Evolutionary conservation across 2,329 filamentous ascomycete genomes (phyloP).

Genomic region (Colletotrichum sp.): DNA sequence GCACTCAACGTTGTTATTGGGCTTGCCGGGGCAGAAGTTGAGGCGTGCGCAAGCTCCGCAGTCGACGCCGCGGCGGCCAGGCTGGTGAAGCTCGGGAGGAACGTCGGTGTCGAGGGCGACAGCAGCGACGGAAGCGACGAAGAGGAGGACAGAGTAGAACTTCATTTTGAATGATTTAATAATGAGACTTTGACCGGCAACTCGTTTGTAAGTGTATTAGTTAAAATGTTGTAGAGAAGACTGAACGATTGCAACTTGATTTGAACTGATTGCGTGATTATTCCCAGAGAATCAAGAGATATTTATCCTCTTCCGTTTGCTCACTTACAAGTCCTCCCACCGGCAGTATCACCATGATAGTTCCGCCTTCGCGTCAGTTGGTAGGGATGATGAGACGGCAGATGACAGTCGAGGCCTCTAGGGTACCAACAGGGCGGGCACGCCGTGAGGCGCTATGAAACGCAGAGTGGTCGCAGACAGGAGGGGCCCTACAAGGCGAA

Average conservation of each 20-base stretch:
- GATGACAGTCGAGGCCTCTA: background rate
- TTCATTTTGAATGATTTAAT: constrained; percentile 1
- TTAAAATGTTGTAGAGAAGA: background rate
- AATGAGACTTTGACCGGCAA: background rate
- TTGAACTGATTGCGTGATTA: background rate
- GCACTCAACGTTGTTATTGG: constrained; percentile 11
- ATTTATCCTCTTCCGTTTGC: background rate
- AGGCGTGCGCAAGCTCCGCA: constrained; percentile 2
- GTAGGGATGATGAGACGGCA: background rate
- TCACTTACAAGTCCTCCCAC: background rate
- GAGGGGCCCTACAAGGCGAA: background rate
- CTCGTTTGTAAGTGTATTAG: background rate
- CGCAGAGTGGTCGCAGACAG: background rate
- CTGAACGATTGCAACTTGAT: background rate
- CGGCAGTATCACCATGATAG: background rate
- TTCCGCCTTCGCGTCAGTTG: background rate
- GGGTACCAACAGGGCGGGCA: background rate
- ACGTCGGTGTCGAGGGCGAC: constrained; percentile 7
- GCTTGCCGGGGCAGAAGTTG: constrained; percentile 12
- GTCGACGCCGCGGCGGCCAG: constrained; percentile 8
- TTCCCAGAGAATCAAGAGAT: background rate
- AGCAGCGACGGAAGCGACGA: constrained; percentile 7
- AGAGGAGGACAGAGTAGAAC: constrained; percentile 1
- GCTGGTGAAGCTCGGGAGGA: background rate
- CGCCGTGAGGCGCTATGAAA: background rate